Conservation (phyloP, 2,329 filamentous ascomycete genomes). For the Aspergillus persii region DNA sequence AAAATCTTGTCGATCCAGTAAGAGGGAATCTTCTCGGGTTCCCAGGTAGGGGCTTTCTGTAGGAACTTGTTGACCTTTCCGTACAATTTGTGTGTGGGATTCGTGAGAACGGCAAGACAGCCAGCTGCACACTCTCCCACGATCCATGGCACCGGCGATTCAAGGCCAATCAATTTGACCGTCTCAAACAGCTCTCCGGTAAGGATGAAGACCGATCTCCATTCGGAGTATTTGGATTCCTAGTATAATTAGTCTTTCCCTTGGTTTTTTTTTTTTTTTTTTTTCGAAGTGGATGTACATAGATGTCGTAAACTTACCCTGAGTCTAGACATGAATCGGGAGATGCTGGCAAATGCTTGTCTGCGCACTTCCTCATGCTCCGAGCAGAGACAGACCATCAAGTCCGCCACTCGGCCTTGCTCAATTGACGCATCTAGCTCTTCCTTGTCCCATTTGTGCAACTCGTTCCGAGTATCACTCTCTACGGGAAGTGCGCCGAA, state of each 20-base stretch:
- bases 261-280: neutral
- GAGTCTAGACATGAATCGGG: slow-evolving; percentile 49
- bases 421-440: slow-evolving; percentile 76
- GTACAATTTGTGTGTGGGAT: slow-evolving; percentile 80
- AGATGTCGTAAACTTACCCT: slow-evolving; percentile 31
- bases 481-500: slow-evolving; percentile 52
- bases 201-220: slow-evolving; percentile 74
- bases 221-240: slow-evolving; percentile 70
- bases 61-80: slow-evolving; percentile 83
- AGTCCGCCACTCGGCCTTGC: slow-evolving; percentile 66
- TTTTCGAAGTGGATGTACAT: slow-evolving; percentile 5
- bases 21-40: slow-evolving; percentile 53
- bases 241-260: slow-evolving; percentile 29
- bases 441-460: slow-evolving; percentile 69
- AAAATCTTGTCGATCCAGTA: slow-evolving; percentile 69
- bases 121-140: slow-evolving; percentile 73
- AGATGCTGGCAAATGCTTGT: slow-evolving; percentile 57
- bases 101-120: slow-evolving; percentile 66
- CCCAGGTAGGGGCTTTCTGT: slow-evolving; percentile 74
- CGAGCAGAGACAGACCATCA: slow-evolving; percentile 75
- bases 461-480: slow-evolving; percentile 42
- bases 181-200: slow-evolving; percentile 80
- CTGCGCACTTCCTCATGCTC: slow-evolving; percentile 71
- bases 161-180: slow-evolving; percentile 53
- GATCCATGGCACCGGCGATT: slow-evolving; percentile 65